Conservation (phyloP, 83 land plant genomes). For the Thuja plicata region DNA sequence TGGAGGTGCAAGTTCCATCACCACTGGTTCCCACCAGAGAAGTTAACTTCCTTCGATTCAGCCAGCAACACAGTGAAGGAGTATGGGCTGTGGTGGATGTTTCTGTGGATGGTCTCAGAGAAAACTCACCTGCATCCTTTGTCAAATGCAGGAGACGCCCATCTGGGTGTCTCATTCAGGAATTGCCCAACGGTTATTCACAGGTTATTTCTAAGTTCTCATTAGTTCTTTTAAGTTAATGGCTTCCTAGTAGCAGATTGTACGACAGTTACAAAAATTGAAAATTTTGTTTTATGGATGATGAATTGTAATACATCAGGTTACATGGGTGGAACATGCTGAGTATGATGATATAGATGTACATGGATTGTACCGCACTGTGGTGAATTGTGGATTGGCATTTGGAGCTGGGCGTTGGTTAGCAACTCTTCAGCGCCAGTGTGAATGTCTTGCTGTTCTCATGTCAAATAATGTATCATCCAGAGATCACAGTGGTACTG, state of each 20-base stretch:
- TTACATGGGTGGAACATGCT: slow-evolving; percentile 65
- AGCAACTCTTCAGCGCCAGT: slow-evolving; percentile 59
- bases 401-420: slow-evolving; percentile 74
- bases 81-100: slow-evolving; percentile 75
- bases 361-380: slow-evolving; percentile 40
- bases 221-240: too few species aligned
- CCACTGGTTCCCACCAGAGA: slow-evolving; percentile 73
- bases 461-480: slow-evolving; percentile 61
- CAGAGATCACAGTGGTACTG: slow-evolving; percentile 53
- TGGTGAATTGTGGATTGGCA: slow-evolving; percentile 61
- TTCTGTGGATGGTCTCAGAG: slow-evolving; percentile 55
- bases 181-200: slow-evolving; percentile 62
- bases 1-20: slow-evolving; percentile 72
- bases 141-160: slow-evolving; percentile 54
- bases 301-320: slow-evolving; percentile 21
- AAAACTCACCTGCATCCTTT: slow-evolving; percentile 40
- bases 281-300: background rate
- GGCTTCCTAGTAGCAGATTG: too few species aligned
- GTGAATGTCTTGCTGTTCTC: slow-evolving; percentile 57
- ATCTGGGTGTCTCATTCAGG: slow-evolving; percentile 72
- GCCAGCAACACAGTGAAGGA: slow-evolving; percentile 52
- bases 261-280: background rate
- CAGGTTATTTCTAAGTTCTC: slow-evolving; percentile 25
- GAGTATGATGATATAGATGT: slow-evolving; percentile 54
- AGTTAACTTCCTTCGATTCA: slow-evolving; percentile 54